These are phyloP conservation scores for Circinella umbellata DNA, from an alignment of 371 early-diverging fungal genomes.

Conservation along the genomic window DNA sequence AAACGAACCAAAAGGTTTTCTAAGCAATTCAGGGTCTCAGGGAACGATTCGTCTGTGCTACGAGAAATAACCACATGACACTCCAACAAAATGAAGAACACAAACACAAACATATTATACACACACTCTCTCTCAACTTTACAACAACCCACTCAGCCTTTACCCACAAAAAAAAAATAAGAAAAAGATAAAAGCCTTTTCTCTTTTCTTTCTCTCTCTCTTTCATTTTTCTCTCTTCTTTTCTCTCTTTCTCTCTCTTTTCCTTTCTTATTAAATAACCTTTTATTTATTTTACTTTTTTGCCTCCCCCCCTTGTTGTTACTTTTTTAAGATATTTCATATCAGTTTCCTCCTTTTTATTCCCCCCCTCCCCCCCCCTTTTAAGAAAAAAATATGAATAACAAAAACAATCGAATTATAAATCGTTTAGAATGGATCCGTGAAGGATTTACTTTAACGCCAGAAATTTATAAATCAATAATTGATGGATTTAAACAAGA, in stretches of 20 bases:
- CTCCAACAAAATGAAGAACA: neutral
- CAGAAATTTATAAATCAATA: constrained; percentile 54
- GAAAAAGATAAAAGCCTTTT: neutral
- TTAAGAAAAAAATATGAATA: neutral
- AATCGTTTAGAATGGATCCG: constrained; percentile 16
- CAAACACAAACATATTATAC: too few relatives aligned
- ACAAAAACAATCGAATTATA: neutral
- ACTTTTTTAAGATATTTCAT: too few relatives aligned
- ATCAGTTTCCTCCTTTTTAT: too few relatives aligned
- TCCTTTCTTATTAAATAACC: neutral
- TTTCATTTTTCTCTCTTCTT: neutral
- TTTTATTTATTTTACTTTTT: neutral
- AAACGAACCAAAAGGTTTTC: neutral
- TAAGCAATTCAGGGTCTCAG: constrained; percentile 19
- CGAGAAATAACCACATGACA: constrained; percentile 13
- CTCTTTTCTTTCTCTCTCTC: neutral
- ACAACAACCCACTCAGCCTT: neutral
- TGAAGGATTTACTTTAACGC: constrained; percentile 26
- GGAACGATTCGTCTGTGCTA: constrained; percentile 11
- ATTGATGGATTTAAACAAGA: constrained; percentile 55
- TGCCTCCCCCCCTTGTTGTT: neutral
- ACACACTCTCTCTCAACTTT: neutral
- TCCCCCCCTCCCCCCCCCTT: too few relatives aligned
- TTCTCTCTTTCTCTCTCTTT: constrained; percentile 1
- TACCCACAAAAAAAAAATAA: constrained; percentile 1